phyloP scores from a whole-genome alignment of 495 filamentous ascomycete species.

The Hypoxylon intermedium region DNA sequence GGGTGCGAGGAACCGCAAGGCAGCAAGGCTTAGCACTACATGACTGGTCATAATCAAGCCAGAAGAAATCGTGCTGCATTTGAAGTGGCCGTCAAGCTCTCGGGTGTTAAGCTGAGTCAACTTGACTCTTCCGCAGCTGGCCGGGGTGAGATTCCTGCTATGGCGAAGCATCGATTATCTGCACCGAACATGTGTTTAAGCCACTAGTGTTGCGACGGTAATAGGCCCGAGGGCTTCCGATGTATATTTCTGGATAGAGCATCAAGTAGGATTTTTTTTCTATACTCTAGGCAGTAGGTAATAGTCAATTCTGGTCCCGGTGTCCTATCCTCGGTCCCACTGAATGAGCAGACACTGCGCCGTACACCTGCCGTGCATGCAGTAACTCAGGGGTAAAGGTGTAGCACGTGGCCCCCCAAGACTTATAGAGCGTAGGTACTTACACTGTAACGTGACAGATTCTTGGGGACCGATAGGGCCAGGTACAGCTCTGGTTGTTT shows the following conservation, averaged over 20 bases:
- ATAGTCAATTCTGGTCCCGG: no score
- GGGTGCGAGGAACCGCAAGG: neutral
- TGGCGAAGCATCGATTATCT: neutral
- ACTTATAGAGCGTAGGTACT: neutral
- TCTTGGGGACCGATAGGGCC: neutral
- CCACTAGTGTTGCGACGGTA: neutral
- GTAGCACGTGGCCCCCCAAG: no score
- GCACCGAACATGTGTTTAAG: neutral
- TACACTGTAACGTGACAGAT: no score
- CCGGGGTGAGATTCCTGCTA: slow-evolving; percentile 5
- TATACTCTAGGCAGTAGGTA: no score
- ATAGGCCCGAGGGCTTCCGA: neutral
- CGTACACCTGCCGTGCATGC: neutral
- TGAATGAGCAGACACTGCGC: neutral
- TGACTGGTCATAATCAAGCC: neutral
- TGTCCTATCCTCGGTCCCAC: no score
- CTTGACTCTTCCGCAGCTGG: neutral
- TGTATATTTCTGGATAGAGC: neutral
- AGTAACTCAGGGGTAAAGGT: neutral
- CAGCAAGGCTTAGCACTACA: neutral
- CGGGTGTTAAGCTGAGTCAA: neutral
- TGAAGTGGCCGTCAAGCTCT: neutral
- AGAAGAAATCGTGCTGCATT: neutral
- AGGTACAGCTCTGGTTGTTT: neutral
- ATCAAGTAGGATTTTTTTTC: no score